phyloP scores from a whole-genome alignment of 768 basidiomycete genomes.

The Sporobolomyces phaffii region DNA sequence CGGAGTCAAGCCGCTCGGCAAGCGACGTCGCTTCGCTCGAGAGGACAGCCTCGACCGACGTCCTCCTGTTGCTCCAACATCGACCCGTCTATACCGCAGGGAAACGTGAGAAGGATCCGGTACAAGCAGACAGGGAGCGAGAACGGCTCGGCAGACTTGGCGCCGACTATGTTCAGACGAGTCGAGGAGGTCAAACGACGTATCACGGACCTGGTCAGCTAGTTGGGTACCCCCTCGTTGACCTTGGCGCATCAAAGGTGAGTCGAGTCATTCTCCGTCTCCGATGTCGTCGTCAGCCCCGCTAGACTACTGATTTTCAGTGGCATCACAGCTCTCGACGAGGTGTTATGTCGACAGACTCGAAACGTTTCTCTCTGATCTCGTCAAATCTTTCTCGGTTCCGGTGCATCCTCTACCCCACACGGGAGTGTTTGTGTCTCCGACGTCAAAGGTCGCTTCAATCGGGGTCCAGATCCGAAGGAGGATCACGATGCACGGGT shows the following conservation, averaged over 20 bases:
- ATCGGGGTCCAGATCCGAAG: slow-evolving; percentile 96
- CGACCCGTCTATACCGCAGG: slow-evolving; percentile 91
- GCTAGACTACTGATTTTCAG: neutral
- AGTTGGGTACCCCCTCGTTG: slow-evolving; percentile 88
- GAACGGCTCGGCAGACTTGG: slow-evolving; percentile 67
- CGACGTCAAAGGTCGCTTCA: slow-evolving; percentile 79
- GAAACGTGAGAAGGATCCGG: slow-evolving; percentile 64
- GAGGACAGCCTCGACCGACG: slow-evolving; percentile 49
- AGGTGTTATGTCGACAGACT: slow-evolving; percentile 79
- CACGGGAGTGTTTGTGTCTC: slow-evolving; percentile 83
- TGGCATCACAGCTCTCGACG: slow-evolving; percentile 48
- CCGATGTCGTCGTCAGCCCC: neutral
- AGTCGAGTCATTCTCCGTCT: slow-evolving; percentile 35
- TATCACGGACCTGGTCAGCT: slow-evolving; percentile 98
- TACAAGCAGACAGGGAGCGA: slow-evolving; percentile 46
- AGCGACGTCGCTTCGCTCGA: slow-evolving; percentile 42
- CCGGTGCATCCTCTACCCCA: slow-evolving; percentile 45
- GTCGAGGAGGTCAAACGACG: slow-evolving; percentile 86
- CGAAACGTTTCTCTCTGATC: slow-evolving; percentile 62
- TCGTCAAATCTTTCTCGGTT: slow-evolving; percentile 49
- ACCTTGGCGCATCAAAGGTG: slow-evolving; percentile 72
- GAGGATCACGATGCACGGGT: slow-evolving; percentile 88
- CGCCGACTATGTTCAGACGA: slow-evolving; percentile 76
- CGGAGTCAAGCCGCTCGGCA: neutral
- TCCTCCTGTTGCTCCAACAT: slow-evolving; percentile 78